Base-by-base conservation (phyloP, 179 eudicot genomes). In the Sideroxylon spinosum region DNA sequence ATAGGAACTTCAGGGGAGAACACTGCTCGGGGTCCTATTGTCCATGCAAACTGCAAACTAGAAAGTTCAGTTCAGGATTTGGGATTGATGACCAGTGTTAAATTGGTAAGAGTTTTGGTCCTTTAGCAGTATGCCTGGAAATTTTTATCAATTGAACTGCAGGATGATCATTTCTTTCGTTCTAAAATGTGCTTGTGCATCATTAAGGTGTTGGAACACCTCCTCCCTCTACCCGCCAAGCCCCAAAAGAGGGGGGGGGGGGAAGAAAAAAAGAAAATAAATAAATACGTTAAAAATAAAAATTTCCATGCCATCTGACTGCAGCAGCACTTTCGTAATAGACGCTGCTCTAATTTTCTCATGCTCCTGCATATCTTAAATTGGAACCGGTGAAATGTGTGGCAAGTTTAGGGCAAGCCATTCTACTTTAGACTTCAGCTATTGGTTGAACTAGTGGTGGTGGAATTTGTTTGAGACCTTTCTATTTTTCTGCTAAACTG, bases 1-100 rank as follows among this genome's bases (percentile, higher is more conserved):
- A 48, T 60, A 20, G 90, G 79, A 76, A 57, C 81, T 68, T 66
- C 86, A 26, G 80, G 81, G 74, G 87, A 77, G 68, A 76, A 72
- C 62, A 79, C 70, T 55, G 70, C 71, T 63, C 83, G 64, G 55
- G 88, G 90, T 49, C 85, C 91, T 76, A 91, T 93, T 68, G 94
- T 95, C 49, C 99, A 95, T 85, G 82, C 86, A 17, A 80, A 87
- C 75, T 95, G 99, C 81, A 78, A 88, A 68, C 84, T 92, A 63
- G 92, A 87, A 50, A 85, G 78, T 83, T 82, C 91, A 74, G 78
- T 78, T 68, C 80, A 55, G 74, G 89, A 86, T 75, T 82, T 90
- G 91, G 90, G 86, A 56, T 86, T 88, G 82, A 69, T 81, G 77
- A 80, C 78, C 67, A 84, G 81, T 69, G 81, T 83, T 23, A 84